Base-by-base conservation (phyloP, 306 rosid genomes). In the Calophaca sinica region DNA sequence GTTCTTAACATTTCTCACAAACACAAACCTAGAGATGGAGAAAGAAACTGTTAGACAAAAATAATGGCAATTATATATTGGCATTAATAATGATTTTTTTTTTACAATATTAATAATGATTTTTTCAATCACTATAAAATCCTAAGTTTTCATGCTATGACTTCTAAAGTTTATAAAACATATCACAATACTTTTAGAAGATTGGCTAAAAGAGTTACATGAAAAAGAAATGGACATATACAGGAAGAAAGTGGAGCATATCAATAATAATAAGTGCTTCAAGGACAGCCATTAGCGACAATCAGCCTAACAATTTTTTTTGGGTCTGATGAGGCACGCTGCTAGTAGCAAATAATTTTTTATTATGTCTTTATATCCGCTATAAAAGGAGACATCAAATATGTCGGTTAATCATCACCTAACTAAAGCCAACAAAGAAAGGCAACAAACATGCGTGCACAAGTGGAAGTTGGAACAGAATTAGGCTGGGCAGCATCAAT, bases 201-300 rank as follows among this genome's bases (percentile, higher is more conserved):
- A 63, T 39, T 26, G 11, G 14, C 45, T 66, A 46, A 55, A 51
- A 13, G n/a, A 65, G 36, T 29, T 64, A 35, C 53, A 9, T 32
- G 39, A 11, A 32, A 44, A 55, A 7, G 36, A 32, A 39, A 42
- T 14, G 42, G 62, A 50, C 60, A 64, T 54, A n/a, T 26, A 62
- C 32, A 49, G 15, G 32, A 70, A 32, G 50, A 53, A 71, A 79
- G 82, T 53, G 82, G 68, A 70, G 73, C 51, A 71, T 54, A 58
- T 44, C 15, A 52, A 39, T 31, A 39, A 68, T 10, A 41, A 51
- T 38, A 6, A 38, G 7, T 38, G 52, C 50, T 31, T 61, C 57
- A 31, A 74, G 54, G 68, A 74, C 80, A 74, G 15, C 79, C 80
- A 74, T 29, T 74, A 60, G 7, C 10, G 45, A 52, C 68, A 48